Base-by-base conservation (phyloP, 176 grass and related monocot genomes). In the Phragmites australis region DNA sequence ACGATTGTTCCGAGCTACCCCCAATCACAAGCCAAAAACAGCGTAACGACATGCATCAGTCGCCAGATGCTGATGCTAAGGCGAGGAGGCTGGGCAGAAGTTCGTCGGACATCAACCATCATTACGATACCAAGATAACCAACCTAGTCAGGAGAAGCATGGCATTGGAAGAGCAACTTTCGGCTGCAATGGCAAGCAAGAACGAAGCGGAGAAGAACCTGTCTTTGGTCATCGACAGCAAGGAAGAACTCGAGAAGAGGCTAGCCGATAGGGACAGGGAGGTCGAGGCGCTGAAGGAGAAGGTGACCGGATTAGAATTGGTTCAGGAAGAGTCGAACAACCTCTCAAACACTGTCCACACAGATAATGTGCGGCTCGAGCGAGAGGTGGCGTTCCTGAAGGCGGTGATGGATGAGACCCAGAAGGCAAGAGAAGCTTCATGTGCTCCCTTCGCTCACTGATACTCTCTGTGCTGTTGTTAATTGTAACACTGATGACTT, bases 341-440 rank as follows among this genome's bases (percentile, higher is more conserved):
- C 58, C 80, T 91, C 47, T 95, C 88, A 12, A 99, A 99, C 61
- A 80, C 83, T 5, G 92, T 93, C 48, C 96, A 99, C 52, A 57
- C 90, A n/a, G 92, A 95, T 29, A 99, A 95, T 79, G 92, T 95
- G 81, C 76, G 86, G 41, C 90, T 99, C 2, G 96, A 99, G 74
- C 96, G 91, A 7, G 92, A 99, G 46, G 96, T 99, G 52, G 92
- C 96, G 4, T 99, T 91, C 85, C 65, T 99, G 31, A 99, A 95
- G 87, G 92, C 92, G 3, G 83, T 98, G 48, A 77, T 89, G 86
- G 96, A 98, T 71, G 92, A 94, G 31, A 94, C 90, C 53, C 90
- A 93, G 85, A 94, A 98, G 96, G 96, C 87, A 83, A 88, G 75
- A 58, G 57, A 49, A 23, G 22, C 48, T 40, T 39, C 16, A 13